Base-by-base conservation (phyloP, 2,329 filamentous ascomycete genomes). In the Ceratocystis huliohia region DNA sequence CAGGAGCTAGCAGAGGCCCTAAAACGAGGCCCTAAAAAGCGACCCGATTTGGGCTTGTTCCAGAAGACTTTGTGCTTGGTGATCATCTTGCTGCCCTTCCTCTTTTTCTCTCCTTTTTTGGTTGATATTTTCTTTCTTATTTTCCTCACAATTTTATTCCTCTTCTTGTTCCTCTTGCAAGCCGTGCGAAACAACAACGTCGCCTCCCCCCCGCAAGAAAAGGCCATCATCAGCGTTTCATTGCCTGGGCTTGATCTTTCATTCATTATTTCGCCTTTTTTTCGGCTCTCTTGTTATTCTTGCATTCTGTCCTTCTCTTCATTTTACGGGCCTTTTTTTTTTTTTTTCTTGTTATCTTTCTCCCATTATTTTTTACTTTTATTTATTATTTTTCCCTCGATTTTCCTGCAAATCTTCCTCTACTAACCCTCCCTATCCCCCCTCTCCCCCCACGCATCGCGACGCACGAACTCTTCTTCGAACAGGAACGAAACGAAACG, bases 141-240 rank as follows among this genome's bases (percentile, higher is more conserved):
- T 62, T 62, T 44, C 4, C 5, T 61, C 20, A 41, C 37, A 41
- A 8, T 20, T 37, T 61, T 61, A 6, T 61, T 61, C 5, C 15
- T 61, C 15, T 41, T 41, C 15, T 41, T 30, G 37, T 46, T 62
- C 45, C 22, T 45, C 25, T 25, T 41, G 25, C 61, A 30, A 25
- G 37, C 37, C 15, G 30, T 30, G 13, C 56, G 30, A 59, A 37
- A 30, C 56, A 59, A 62, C 20, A 41, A 62, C 33, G 37, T 25
- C 61, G 37, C 41, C 20, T 28, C 33, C 37, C 28, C 41, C 25
- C 20, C 61, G 28, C 6, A 57, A 57, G 28, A 57, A 57, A 57
- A 57, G 53, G 53, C 61, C 37, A 63, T 63, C 61, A 46, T 46
- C 25, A 63, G 37, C 61, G 61, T 63, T 63, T 63, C 61, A 63